Percentiles rank a stretch among this genome's conserved stretches.
Conservation (phyloP, 768 basidiomycete genomes). For the Inosperma sp. region DNA sequence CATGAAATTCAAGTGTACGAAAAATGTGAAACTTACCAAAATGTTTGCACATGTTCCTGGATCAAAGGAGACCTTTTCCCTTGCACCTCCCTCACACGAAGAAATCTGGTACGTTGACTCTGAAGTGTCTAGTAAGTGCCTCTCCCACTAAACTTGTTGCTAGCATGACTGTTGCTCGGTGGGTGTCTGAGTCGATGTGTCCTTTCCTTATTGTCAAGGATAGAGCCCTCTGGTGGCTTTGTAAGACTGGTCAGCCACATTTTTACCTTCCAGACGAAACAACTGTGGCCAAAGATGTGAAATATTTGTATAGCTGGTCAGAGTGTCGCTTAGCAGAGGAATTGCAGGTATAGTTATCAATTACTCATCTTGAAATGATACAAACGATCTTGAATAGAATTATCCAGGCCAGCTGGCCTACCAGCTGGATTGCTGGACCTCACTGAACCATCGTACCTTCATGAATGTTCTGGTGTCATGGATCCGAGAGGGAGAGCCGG, state of each 20-base stretch:
- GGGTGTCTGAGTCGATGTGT: constrained; percentile 29
- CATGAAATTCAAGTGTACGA: neutral
- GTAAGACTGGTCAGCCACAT: constrained; percentile 29
- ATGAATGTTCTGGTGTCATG: neutral
- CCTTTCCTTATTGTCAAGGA: constrained; percentile 33
- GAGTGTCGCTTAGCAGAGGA: constrained; percentile 2
- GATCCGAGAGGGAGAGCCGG: neutral
- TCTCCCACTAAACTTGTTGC: neutral
- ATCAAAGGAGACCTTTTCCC: neutral
- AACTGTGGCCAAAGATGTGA: constrained; percentile 28
- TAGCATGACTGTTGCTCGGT: constrained; percentile 22
- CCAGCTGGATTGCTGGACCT: neutral
- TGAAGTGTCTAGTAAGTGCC: neutral
- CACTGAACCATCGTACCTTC: neutral
- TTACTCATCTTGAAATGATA: neutral
- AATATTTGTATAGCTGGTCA: neutral
- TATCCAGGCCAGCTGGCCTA: neutral
- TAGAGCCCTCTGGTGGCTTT: constrained; percentile 24
- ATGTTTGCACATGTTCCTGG: constrained; percentile 1
- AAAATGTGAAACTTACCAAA: constrained; percentile 1
- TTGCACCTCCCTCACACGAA: neutral
- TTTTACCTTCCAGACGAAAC: constrained; percentile 28
- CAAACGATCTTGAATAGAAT: neutral
- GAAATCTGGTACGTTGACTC: constrained; percentile 1
- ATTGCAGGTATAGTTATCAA: neutral